These are phyloP conservation scores for Suillus clintonianus DNA, from an alignment of 768 basidiomycete species.

Conservation along the genomic window DNA sequence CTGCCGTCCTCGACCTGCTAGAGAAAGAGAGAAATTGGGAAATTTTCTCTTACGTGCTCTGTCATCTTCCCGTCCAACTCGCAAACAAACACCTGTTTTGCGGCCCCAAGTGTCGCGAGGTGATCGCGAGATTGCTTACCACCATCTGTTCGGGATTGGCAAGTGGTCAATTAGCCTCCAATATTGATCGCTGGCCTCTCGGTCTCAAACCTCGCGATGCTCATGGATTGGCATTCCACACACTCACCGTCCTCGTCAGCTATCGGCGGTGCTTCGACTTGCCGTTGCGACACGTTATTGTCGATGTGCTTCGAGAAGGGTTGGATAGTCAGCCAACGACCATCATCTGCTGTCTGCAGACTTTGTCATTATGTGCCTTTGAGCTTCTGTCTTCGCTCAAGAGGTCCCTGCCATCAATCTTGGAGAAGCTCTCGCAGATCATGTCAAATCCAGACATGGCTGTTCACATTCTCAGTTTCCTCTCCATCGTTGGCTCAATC, in stretches of 20 bases:
- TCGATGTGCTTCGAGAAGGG: conserved; percentile 72
- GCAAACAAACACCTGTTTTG: conserved; percentile 97
- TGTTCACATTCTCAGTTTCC: conserved; percentile 93
- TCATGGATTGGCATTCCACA: conserved; percentile 85
- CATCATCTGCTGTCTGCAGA: conserved; percentile 89
- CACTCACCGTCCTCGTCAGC: conserved; percentile 83
- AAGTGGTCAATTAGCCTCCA: conserved; percentile 54
- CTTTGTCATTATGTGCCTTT: conserved; percentile 83
- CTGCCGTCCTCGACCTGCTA: conserved; percentile 61
- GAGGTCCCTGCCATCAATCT: conserved; percentile 73
- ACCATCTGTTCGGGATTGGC: conserved; percentile 68
- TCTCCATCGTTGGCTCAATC: conserved; percentile 83
- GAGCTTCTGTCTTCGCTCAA: conserved; percentile 84
- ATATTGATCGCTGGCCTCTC: conserved; percentile 59
- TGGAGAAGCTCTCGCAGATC: conserved; percentile 88
- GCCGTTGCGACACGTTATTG: conserved; percentile 64
- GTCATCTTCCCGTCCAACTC: conserved; percentile 87
- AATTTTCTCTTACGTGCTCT: conserved; percentile 86
- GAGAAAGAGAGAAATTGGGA: conserved; percentile 88
- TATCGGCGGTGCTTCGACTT: conserved; percentile 80
- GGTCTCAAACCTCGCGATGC: conserved; percentile 77
- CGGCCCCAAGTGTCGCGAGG: conserved; percentile 74
- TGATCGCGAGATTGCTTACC: conserved; percentile 63
- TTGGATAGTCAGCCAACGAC: conserved; percentile 71
- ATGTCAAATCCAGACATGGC: conserved; percentile 93